Percentiles rank a stretch among this genome's conserved stretches.
phyloP scores from a whole-genome alignment of 495 filamentous ascomycete genomes.

The Stereocaulon alpinum region DNA sequence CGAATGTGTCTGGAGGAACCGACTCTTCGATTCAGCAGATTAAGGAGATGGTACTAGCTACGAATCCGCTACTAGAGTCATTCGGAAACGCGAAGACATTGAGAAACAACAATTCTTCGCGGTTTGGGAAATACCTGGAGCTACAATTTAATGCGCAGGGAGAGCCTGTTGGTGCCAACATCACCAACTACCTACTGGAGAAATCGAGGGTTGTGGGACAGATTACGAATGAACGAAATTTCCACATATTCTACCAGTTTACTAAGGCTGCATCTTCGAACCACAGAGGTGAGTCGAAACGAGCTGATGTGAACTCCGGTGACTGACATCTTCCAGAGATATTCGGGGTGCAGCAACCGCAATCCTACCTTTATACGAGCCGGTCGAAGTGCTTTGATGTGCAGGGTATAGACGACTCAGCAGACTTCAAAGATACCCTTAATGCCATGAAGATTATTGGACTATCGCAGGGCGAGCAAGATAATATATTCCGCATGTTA shows the following conservation, averaged over 20 bases:
- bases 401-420: conserved; percentile 79
- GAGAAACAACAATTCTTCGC: conserved; percentile 96
- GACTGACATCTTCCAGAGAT: conserved; percentile 36
- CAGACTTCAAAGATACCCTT: conserved; percentile 85
- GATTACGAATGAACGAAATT: conserved; percentile 91
- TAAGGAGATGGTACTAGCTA: conserved; percentile 98
- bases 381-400: conserved; percentile 90
- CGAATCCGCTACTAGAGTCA: conserved; percentile 92
- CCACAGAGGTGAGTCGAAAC: conserved; percentile 51
- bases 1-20: conserved; percentile 81
- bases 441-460: conserved; percentile 93
- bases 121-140: conserved; percentile 97
- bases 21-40: conserved; percentile 92
- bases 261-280: conserved; percentile 83
- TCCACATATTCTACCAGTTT: conserved; percentile 99
- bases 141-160: conserved; percentile 92
- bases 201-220: conserved; percentile 94
- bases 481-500: conserved; percentile 94
- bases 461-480: conserved; percentile 78
- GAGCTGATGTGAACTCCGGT: not conserved
- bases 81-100: conserved; percentile 98
- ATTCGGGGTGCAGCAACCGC: conserved; percentile 83
- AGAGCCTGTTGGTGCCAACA: conserved; percentile 91
- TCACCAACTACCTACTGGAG: conserved; percentile 96
- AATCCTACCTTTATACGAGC: conserved; percentile 92